A percentile compares a stretch with the other conserved stretches of the same genome.
Conservation (phyloP, 768 basidiomycete species). For the Leucocoprinus birnbaumii region DNA sequence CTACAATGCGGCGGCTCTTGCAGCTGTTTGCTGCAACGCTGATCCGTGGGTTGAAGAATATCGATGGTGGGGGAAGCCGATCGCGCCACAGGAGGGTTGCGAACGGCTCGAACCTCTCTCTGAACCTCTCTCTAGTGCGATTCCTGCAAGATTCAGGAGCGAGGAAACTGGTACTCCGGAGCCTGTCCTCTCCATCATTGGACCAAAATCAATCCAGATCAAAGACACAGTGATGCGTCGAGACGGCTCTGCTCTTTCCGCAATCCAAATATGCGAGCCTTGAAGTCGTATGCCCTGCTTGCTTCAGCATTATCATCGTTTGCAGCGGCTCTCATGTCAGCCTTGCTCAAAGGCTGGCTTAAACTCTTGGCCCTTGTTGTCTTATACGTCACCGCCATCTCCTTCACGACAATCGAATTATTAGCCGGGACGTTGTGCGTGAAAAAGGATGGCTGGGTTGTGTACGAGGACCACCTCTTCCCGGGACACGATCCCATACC, state of each 20-base stretch:
- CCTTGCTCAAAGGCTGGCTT: not conserved
- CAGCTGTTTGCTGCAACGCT: conserved; percentile 19
- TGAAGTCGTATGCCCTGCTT: not conserved
- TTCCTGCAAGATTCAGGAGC: conserved; percentile 2
- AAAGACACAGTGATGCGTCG: conserved; percentile 6
- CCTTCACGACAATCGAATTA: not conserved
- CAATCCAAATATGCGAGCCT: not conserved
- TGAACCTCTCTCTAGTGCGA: not conserved
- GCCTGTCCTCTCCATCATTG: conserved; percentile 14
- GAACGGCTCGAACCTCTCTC: conserved; percentile 4
- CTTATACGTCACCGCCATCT: not conserved
- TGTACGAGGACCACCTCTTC: conserved; percentile 9
- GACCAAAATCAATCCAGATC: conserved; percentile 9
- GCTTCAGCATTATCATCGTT: too few relatives aligned
- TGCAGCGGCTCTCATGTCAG: too few relatives aligned
- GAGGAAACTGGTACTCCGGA: not conserved
- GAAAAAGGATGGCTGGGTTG: conserved; percentile 13
- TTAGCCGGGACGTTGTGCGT: conserved; percentile 6
- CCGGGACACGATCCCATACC: not conserved
- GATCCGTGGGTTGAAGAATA: conserved; percentile 3
- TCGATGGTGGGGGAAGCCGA: conserved; percentile 12
- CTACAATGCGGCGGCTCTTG: conserved; percentile 23
- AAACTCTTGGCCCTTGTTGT: not conserved
- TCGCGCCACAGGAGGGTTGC: conserved; percentile 5
- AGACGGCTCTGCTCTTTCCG: not conserved